These are phyloP conservation scores for Iberis pinnata DNA, from an alignment of 345 rosid genomes.

Conservation along the genomic window DNA sequence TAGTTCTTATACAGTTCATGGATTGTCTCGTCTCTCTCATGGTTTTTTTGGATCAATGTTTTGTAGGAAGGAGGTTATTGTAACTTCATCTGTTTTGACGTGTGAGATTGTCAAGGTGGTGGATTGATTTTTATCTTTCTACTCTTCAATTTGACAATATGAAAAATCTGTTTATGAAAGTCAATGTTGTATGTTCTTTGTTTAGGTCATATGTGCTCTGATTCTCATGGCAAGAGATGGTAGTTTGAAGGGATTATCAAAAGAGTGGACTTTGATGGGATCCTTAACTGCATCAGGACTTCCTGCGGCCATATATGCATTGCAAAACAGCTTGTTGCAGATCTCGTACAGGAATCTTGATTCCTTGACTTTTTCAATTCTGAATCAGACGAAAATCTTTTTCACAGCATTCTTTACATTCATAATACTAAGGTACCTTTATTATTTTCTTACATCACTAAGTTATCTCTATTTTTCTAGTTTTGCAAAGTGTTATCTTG, in stretches of 20 bases:
- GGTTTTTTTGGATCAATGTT: not conserved
- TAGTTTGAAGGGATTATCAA: slow-evolving; percentile 48
- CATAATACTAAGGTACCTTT: slow-evolving; percentile 64
- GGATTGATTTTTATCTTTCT: not conserved
- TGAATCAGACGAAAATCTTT: slow-evolving; percentile 93
- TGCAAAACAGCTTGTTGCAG: slow-evolving; percentile 98
- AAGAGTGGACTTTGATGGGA: slow-evolving; percentile 76
- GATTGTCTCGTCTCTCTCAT: not conserved
- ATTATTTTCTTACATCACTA: too few relatives aligned
- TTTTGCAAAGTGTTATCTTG: not conserved
- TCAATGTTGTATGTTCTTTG: not conserved
- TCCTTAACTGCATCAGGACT: slow-evolving; percentile 96
- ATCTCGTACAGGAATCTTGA: slow-evolving; percentile 93
- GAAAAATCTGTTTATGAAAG: not conserved
- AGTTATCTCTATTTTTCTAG: slow-evolving; percentile 39
- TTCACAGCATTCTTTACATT: slow-evolving; percentile 87
- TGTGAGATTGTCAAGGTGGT: slow-evolving; percentile 85
- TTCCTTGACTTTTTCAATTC: slow-evolving; percentile 85
- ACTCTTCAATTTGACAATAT: not conserved
- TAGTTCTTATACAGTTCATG: too few relatives aligned
- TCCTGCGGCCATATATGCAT: slow-evolving; percentile 91
- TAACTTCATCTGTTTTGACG: slow-evolving; percentile 78
- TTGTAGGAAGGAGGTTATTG: slow-evolving; percentile 75
- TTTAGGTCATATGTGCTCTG: slow-evolving; percentile 68
- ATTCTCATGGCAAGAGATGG: slow-evolving; percentile 84